Percentiles rank a stretch among this genome's conserved stretches.
Evolutionary conservation across 169 alveolate genomes (phyloP).

Genomic region (Plasmodium cynomolgi): DNA sequence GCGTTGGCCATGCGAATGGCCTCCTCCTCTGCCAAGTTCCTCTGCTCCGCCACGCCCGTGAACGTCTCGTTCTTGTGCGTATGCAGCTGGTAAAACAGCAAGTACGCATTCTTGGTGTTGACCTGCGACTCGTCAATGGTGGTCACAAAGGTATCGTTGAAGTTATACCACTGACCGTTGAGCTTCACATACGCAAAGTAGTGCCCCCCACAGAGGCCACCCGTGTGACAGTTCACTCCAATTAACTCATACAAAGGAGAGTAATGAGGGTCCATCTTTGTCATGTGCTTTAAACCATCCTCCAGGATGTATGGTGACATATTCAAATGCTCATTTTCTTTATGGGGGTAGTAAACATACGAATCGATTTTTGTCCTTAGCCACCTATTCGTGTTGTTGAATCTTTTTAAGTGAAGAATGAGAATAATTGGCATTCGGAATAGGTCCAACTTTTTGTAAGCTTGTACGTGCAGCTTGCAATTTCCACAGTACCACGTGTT

Average conservation of each 20-base stretch:
- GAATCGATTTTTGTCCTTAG: constrained; percentile 62
- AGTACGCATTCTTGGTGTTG: constrained; percentile 49
- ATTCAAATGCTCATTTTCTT: constrained; percentile 75
- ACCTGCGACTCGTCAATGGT: constrained; percentile 50
- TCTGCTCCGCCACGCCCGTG: constrained; percentile 44
- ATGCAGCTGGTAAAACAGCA: constrained; percentile 42
- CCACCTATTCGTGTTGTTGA: constrained; percentile 81
- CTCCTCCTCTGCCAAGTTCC: constrained; percentile 44
- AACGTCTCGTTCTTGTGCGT: constrained; percentile 50
- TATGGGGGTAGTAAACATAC: constrained; percentile 59
- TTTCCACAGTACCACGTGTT: constrained; percentile 92
- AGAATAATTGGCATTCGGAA: constrained; percentile 89
- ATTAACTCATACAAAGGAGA: constrained; percentile 82
- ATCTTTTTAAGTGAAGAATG: constrained; percentile 92
- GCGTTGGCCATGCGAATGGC: constrained; percentile 60
- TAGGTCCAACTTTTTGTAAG: constrained; percentile 90
- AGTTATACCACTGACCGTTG: constrained; percentile 82
- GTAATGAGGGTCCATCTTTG: constrained; percentile 70
- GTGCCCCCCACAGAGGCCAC: constrained; percentile 85
- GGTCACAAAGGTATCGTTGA: constrained; percentile 75
- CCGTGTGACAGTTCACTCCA: constrained; percentile 84
- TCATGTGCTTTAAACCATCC: constrained; percentile 75
- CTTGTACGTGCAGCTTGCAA: constrained; percentile 91
- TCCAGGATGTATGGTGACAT: constrained; percentile 74
- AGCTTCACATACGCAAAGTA: constrained; percentile 82